Conservation (phyloP, 2,329 filamentous ascomycete genomes). For the Coniochaeta prunicola region DNA sequence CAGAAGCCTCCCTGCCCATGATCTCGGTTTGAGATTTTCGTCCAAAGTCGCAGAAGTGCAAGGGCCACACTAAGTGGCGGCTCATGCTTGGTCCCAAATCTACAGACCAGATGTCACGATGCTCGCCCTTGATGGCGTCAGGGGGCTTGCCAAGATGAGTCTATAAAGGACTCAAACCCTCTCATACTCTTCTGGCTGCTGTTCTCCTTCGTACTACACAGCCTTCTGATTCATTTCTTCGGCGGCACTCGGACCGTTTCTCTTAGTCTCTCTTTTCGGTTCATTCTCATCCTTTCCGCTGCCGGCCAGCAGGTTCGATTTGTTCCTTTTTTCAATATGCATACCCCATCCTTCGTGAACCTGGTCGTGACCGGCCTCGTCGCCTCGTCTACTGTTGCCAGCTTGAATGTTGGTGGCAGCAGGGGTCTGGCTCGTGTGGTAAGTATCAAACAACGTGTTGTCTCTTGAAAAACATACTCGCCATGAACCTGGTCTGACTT, state of each 20-base stretch:
- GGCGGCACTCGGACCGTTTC: neutral
- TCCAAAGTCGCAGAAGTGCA: neutral
- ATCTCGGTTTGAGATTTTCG: neutral
- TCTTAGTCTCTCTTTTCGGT: constrained; percentile 8
- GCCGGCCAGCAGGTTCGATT: constrained; percentile 18
- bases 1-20: neutral
- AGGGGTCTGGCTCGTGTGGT: constrained; percentile 13
- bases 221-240: constrained; percentile 4
- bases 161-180: constrained; percentile 13
- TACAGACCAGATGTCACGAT: neutral
- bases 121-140: neutral
- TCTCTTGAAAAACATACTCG: neutral
- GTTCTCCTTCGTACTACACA: neutral
- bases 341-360: constrained; percentile 21
- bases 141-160: constrained; percentile 4
- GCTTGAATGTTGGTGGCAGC: constrained; percentile 16
- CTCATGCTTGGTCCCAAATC: neutral
- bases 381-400: constrained; percentile 20
- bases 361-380: constrained; percentile 21
- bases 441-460: constrained; percentile 5
- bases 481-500: neutral
- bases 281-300: constrained; percentile 17
- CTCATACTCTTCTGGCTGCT: constrained; percentile 5
- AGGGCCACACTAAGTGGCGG: neutral
- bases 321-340: constrained; percentile 17